Conservation (phyloP, 129 eudicot genomes). For the Artemisia tridentata region DNA sequence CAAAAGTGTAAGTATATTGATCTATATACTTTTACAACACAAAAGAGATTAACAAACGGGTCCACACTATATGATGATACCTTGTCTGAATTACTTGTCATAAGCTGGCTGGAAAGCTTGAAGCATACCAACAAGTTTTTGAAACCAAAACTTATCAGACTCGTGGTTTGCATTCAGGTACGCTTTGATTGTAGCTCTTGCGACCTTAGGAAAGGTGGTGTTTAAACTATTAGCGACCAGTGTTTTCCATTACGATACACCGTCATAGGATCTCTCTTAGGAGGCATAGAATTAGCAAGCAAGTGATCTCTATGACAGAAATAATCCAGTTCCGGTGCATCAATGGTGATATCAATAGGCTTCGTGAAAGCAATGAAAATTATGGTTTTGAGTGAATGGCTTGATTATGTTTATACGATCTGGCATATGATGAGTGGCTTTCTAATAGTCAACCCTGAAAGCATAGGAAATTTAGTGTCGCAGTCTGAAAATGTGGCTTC, state of each 20-base stretch:
- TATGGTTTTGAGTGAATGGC: neutral
- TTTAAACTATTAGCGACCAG: neutral
- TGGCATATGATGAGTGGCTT: neutral
- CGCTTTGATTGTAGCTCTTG: neutral
- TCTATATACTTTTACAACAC: neutral
- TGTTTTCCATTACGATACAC: no score
- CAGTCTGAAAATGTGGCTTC: no score
- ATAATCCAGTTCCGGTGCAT: neutral
- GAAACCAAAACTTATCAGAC: neutral
- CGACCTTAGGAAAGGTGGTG: neutral
- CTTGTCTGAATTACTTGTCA: neutral
- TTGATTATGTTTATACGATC: neutral
- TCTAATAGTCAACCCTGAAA: no score
- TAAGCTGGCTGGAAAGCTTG: neutral
- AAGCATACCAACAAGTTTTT: neutral
- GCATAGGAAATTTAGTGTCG: no score
- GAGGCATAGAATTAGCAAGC: neutral
- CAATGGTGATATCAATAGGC: neutral
- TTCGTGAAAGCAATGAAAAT: neutral
- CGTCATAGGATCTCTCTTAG: no score
- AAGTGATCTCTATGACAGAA: neutral
- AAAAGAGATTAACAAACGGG: neutral
- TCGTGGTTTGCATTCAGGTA: neutral
- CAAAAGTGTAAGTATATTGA: neutral
- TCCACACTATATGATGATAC: neutral